Evolutionary conservation across 1,139 yeast species (phyloP).

Genomic region (Scheffersomyces parashehatae): DNA sequence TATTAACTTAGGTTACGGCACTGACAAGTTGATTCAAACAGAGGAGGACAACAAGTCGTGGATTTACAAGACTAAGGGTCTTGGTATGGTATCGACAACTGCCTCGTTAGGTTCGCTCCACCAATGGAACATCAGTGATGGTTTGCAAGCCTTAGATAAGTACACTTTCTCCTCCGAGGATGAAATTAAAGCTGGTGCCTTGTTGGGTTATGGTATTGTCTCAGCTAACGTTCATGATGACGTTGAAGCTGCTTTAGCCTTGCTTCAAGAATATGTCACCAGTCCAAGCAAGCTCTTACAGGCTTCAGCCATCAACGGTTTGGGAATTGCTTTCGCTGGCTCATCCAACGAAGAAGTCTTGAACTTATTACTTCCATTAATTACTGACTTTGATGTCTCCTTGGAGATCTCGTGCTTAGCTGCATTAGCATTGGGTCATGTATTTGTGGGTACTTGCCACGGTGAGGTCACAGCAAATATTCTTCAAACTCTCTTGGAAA

Average conservation of each 20-base stretch:
- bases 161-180: slow-evolving; percentile 84
- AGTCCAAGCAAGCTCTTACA: slow-evolving; percentile 56
- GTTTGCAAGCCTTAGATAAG: slow-evolving; percentile 86
- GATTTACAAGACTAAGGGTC: slow-evolving; percentile 91
- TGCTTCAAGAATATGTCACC: slow-evolving; percentile 76
- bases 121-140: slow-evolving; percentile 91
- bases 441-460: slow-evolving; percentile 93
- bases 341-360: slow-evolving; percentile 84
- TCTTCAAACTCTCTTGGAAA: slow-evolving; percentile 84
- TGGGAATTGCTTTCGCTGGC: slow-evolving; percentile 96
- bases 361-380: slow-evolving; percentile 77
- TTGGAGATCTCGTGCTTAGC: slow-evolving; percentile 85
- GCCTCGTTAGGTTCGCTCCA: slow-evolving; percentile 89
- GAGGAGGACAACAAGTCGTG: slow-evolving; percentile 74
- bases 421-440: slow-evolving; percentile 89
- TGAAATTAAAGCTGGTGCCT: slow-evolving; percentile 93
- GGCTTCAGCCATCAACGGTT: slow-evolving; percentile 82
- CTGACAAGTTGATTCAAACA: slow-evolving; percentile 77
- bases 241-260: slow-evolving; percentile 86
- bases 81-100: slow-evolving; percentile 92
- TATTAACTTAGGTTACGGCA: slow-evolving; percentile 86
- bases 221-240: slow-evolving; percentile 95
- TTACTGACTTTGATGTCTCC: slow-evolving; percentile 73
- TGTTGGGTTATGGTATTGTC: slow-evolving; percentile 93
- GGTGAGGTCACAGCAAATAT: slow-evolving; percentile 93